phyloP scores from a whole-genome alignment of 352 stramenopile species.

The Globisporangium middletonii region DNA sequence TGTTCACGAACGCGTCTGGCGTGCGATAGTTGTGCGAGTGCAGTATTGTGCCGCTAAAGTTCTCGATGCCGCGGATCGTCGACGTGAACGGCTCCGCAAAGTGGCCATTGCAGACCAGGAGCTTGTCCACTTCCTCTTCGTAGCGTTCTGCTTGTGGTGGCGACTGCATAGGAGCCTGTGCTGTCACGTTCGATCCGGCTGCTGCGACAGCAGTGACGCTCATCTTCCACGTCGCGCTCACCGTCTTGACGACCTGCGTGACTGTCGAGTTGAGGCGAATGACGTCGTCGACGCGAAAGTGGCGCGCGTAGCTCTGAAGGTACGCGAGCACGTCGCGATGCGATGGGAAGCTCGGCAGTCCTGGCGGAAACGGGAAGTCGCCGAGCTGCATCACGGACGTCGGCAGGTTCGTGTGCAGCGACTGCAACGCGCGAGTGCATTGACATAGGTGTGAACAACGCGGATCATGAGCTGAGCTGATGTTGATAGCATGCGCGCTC shows the following conservation, averaged over 20 bases:
- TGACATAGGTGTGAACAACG: not conserved
- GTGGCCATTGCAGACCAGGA: constrained; percentile 76
- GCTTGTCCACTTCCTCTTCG: constrained; percentile 63
- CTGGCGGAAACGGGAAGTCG: constrained; percentile 58
- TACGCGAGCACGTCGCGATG: constrained; percentile 62
- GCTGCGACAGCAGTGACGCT: constrained; percentile 19
- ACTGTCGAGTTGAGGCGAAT: constrained; percentile 49
- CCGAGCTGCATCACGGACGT: constrained; percentile 76
- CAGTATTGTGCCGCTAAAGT: constrained; percentile 31
- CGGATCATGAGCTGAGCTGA: not conserved
- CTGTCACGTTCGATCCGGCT: not conserved
- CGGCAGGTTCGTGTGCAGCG: constrained; percentile 73
- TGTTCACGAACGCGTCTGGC: constrained; percentile 32
- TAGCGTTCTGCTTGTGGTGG: constrained; percentile 35
- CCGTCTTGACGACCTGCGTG: constrained; percentile 36
- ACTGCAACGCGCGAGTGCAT: constrained; percentile 20
- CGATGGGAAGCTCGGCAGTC: constrained; percentile 45
- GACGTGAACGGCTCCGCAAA: constrained; percentile 53
- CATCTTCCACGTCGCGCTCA: not conserved
- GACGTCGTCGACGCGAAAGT: constrained; percentile 44
- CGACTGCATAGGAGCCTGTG: constrained; percentile 24
- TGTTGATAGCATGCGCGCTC: not conserved
- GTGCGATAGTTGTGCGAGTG: constrained; percentile 61
- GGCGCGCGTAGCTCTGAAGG: constrained; percentile 54
- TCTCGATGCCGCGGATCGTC: constrained; percentile 43